Evolutionary conservation across 2,329 filamentous ascomycete genomes (phyloP).

Genomic region (Cylindrodendrum hubeiense): DNA sequence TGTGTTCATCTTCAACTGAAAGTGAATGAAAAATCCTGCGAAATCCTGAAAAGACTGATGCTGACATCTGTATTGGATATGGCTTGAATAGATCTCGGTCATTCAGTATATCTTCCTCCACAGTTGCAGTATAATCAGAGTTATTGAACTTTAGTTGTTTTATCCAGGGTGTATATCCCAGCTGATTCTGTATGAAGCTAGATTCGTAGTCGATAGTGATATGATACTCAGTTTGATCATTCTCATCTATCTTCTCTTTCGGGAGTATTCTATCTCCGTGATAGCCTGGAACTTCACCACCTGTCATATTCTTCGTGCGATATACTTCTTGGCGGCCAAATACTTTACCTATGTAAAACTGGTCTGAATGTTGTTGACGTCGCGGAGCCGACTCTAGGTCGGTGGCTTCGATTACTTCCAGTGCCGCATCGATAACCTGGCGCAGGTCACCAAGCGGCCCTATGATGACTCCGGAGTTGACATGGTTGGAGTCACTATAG

Average conservation of each 20-base stretch:
- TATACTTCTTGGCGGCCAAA: conserved; percentile 42
- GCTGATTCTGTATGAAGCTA: conserved; percentile 61
- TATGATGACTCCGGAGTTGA: conserved; percentile 42
- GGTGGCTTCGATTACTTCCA: conserved; percentile 25
- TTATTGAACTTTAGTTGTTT: conserved; percentile 57
- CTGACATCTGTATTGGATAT: conserved; percentile 40
- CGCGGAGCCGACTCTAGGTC: conserved; percentile 11
- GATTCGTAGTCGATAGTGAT: conserved; percentile 35
- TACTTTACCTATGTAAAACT: conserved; percentile 35
- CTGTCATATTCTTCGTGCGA: conserved; percentile 28
- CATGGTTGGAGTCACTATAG: not conserved
- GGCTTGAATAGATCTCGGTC: conserved; percentile 23
- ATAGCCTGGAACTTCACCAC: not conserved
- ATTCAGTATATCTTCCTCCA: conserved; percentile 23
- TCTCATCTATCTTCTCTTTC: conserved; percentile 8
- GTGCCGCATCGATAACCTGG: conserved; percentile 32
- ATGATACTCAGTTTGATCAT: conserved; percentile 34
- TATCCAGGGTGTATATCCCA: conserved; percentile 62
- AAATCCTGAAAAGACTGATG: conserved; percentile 15
- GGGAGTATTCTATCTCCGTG: conserved; percentile 18
- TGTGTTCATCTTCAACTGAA: not conserved
- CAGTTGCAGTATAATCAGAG: conserved; percentile 55
- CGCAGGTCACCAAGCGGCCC: conserved; percentile 37
- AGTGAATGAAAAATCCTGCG: conserved; percentile 25
- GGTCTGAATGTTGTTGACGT: conserved; percentile 36